Evolutionary conservation across 495 filamentous ascomycete species (phyloP), one percentile per base, ranked within the genome.

Genomic region (Lentithecium fluviatile): DNA sequence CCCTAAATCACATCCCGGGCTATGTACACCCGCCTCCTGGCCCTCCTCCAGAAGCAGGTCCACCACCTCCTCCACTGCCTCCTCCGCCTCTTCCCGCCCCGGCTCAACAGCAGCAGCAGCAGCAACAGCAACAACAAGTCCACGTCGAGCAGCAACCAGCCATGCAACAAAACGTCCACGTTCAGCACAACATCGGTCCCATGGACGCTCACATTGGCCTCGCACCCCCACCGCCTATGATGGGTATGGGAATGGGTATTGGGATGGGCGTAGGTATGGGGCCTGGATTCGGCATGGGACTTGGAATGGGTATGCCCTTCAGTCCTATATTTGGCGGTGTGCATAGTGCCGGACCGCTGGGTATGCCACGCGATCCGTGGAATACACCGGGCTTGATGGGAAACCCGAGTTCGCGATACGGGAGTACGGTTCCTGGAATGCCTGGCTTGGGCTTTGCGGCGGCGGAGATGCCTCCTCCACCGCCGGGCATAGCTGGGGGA

Each of bases 1-100:
- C 61, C 19, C 4, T 64, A n/a, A n/a, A 45, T 23, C 23, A 21
- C 50, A n/a, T 45, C 25, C 17, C 47, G 20, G 45, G 48, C 38
- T 34, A 24, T 12, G 8, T 32, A 45, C 25, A 1, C 7, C 45
- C 29, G 0, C 29, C 43, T 45, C n/a, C 26, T 23, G 29, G n/a
- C n/a, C n/a, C n/a, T n/a, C n/a, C 42, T 17, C 25, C 34, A 5
- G 43, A 29, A 13, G 17, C 15, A 2, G 32, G 29, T 3, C 29
- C 29, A 32, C 29, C 29, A 2, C 26, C 55, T 34, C 2, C 12
- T 48, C 37, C 17, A 12, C 29, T 10, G 1, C 26, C 55, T 34
- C 2, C 12, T 48, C 37, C 17, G 4, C n/a, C 50, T 10, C 25
- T 17, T 17, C 36, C 52, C 7, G 17, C 19, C 10, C 13, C 50